A percentile compares a stretch with the other conserved stretches of the same genome.
Conservation (phyloP, 2,329 filamentous ascomycete genomes). For the Furcasterigmium furcatum region DNA sequence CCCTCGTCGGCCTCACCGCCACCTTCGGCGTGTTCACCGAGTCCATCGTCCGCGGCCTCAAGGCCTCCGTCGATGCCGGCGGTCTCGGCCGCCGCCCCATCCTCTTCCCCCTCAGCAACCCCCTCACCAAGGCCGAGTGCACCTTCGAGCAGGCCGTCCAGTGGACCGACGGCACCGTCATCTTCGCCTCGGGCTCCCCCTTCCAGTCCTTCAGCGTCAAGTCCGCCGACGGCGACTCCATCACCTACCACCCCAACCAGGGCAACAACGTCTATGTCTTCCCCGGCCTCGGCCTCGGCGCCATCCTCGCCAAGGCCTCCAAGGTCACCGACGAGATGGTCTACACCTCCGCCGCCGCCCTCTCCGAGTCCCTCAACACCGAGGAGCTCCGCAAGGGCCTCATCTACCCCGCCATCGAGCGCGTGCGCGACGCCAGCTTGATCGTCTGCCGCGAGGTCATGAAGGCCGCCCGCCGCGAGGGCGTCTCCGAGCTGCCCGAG, state of each 20-base stretch:
- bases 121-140: conserved; percentile 94
- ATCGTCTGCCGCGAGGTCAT: conserved; percentile 89
- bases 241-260: conserved; percentile 75
- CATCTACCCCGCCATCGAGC: conserved; percentile 87
- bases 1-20: conserved; percentile 89
- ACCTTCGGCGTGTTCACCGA: conserved; percentile 94
- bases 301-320: conserved; percentile 85
- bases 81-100: conserved; percentile 76
- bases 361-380: conserved; percentile 73
- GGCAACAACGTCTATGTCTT: conserved; percentile 93
- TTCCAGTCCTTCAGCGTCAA: conserved; percentile 73
- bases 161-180: conserved; percentile 84
- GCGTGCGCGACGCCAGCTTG: conserved; percentile 87
- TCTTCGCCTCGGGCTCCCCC: conserved; percentile 94
- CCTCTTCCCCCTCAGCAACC: conserved; percentile 96
- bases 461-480: conserved; percentile 81
- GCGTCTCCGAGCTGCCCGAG: conserved; percentile 68
- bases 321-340: conserved; percentile 94
- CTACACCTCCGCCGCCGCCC: conserved; percentile 83
- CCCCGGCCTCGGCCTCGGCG: conserved; percentile 90
- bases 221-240: conserved; percentile 50
- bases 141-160: conserved; percentile 91
- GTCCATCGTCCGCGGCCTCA: conserved; percentile 70
- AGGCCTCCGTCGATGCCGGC: conserved; percentile 59
- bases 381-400: conserved; percentile 81